A percentile compares a stretch with the other conserved stretches of the same genome.
Conservation (phyloP, 164 flowering plant species). For the Malania oleifera region DNA sequence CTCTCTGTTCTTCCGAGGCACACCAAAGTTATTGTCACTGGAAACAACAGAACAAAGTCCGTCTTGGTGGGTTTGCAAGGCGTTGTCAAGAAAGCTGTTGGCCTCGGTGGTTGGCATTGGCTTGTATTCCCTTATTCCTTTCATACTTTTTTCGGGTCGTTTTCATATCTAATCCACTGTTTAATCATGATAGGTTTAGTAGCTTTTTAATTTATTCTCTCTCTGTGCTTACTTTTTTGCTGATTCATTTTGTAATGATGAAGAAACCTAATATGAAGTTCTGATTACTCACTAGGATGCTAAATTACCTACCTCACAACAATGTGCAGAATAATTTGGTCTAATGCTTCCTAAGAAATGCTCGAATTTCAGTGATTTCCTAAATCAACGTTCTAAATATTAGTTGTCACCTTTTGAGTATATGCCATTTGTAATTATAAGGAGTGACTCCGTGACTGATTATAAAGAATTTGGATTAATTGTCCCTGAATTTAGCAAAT, state of each 20-base stretch:
- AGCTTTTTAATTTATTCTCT: constrained; percentile 11
- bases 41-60: constrained; percentile 91
- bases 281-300: no score
- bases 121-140: constrained; percentile 51
- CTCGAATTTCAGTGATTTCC: no score
- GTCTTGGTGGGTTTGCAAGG: constrained; percentile 94
- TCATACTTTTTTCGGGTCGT: background rate
- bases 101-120: constrained; percentile 99
- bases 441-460: no score
- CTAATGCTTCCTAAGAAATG: no score
- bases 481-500: no score
- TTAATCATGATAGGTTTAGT: constrained; percentile 2
- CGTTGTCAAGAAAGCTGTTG: constrained; percentile 98
- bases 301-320: no score
- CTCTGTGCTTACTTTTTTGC: constrained; percentile 10
- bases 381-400: no score
- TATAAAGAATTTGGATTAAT: no score
- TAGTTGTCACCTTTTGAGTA: no score
- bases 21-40: constrained; percentile 90
- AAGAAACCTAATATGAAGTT: background rate
- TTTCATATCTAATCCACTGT: background rate
- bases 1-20: constrained; percentile 90
- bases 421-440: no score
- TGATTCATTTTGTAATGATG: constrained; percentile 9
- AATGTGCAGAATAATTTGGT: no score